Percentiles rank a stretch among this genome's conserved stretches.
Evolutionary conservation across 2,329 filamentous ascomycete species (phyloP).

Genomic region (Cercospora sesami): DNA sequence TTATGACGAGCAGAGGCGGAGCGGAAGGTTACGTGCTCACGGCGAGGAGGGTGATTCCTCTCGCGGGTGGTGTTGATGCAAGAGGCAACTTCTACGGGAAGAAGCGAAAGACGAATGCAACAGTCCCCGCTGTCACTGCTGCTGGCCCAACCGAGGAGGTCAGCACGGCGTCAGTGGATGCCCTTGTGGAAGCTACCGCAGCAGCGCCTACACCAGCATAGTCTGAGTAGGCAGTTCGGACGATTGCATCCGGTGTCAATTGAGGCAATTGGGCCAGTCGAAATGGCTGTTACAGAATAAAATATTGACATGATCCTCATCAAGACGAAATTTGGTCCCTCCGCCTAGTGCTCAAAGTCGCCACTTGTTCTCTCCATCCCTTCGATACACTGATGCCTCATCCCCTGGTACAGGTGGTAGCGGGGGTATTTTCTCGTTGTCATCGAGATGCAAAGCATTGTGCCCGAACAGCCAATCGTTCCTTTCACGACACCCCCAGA

Average conservation of each 20-base stretch:
- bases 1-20: slow-evolving; percentile 87
- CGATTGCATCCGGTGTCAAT: background rate
- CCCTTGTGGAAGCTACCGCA: background rate
- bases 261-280: background rate
- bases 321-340: background rate
- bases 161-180: background rate
- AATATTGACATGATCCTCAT: background rate
- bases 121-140: background rate
- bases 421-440: background rate
- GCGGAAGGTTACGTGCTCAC: slow-evolving; percentile 90
- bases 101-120: slow-evolving; percentile 58
- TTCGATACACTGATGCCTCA: background rate
- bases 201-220: slow-evolving; percentile 11
- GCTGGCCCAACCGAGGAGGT: background rate
- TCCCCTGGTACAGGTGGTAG: background rate
- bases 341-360: background rate
- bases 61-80: slow-evolving; percentile 76
- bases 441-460: background rate
- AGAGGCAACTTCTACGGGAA: slow-evolving; percentile 69
- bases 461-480: slow-evolving; percentile 35
- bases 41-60: slow-evolving; percentile 75
- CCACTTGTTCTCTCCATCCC: background rate
- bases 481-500: slow-evolving; percentile 32
- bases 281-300: background rate
- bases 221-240: background rate